These are phyloP conservation scores for Clonostachys solani DNA, from an alignment of 2,329 filamentous ascomycete species.

Conservation along the genomic window DNA sequence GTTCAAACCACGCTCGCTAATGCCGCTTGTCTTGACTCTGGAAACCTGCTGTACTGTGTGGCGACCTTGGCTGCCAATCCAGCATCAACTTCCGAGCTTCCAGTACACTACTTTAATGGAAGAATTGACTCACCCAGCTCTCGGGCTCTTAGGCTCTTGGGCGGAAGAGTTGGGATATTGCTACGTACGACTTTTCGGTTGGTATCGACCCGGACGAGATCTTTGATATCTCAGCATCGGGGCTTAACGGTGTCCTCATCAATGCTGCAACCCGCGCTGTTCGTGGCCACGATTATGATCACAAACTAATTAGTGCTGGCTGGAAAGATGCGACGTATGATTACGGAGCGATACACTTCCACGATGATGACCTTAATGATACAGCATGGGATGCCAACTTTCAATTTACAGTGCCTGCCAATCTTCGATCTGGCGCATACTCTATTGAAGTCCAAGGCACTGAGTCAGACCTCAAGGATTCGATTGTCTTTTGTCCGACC, in stretches of 20 bases:
- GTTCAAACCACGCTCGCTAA: background rate
- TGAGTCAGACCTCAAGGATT: slow-evolving; percentile 10
- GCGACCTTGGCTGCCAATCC: slow-evolving; percentile 2
- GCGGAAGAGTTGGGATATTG: slow-evolving; percentile 1
- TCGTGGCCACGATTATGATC: slow-evolving; percentile 24
- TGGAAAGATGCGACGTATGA: slow-evolving; percentile 25
- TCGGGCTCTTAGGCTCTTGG: slow-evolving; percentile 3
- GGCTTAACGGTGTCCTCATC: slow-evolving; percentile 16
- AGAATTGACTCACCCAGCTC: slow-evolving; percentile 10
- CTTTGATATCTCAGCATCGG: slow-evolving; percentile 15
- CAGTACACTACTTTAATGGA: slow-evolving; percentile 10
- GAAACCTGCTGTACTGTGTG: slow-evolving; percentile 2
- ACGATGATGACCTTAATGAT: slow-evolving; percentile 30
- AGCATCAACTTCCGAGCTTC: background rate
- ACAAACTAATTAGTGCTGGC: slow-evolving; percentile 11
- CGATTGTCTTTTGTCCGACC: slow-evolving; percentile 25
- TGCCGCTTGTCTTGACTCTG: background rate
- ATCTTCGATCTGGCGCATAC: slow-evolving; percentile 17
- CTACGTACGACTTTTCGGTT: slow-evolving; percentile 13
- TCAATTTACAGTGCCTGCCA: slow-evolving; percentile 11
- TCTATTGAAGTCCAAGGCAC: slow-evolving; percentile 15
- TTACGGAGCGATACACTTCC: slow-evolving; percentile 30
- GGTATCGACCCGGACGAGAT: slow-evolving; percentile 14
- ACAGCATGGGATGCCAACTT: slow-evolving; percentile 25
- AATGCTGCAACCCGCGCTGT: slow-evolving; percentile 25